phyloP scores from a whole-genome alignment of 495 filamentous ascomycete species.

The Neurospora sp. region DNA sequence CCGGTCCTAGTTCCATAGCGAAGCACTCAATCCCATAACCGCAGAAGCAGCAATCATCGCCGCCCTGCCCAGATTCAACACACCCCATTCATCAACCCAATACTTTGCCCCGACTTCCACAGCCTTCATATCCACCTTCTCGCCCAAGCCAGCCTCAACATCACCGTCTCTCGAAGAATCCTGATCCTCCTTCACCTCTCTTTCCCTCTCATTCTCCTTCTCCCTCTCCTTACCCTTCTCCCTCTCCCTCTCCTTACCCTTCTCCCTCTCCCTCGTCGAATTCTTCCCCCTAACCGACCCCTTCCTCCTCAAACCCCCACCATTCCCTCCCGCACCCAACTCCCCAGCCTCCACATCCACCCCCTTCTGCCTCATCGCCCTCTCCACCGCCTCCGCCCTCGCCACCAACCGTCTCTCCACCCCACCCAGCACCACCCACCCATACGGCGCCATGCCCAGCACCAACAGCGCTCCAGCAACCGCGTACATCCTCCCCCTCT shows the following conservation, averaged over 20 bases:
- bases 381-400: constrained; percentile 23
- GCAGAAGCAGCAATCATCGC: constrained; percentile 15
- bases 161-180: not conserved
- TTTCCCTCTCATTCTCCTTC: not conserved
- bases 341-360: not conserved
- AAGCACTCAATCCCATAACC: constrained; percentile 10
- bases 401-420: constrained; percentile 33
- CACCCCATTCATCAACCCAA: constrained; percentile 46
- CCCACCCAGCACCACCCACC: constrained; percentile 29
- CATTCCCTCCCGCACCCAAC: not conserved
- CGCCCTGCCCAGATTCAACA: constrained; percentile 40
- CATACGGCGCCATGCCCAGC: constrained; percentile 39
- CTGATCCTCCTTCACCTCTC: not conserved
- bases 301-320: not conserved
- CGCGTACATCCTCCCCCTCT: constrained; percentile 25
- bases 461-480: constrained; percentile 31
- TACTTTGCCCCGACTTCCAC: constrained; percentile 33
- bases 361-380: constrained; percentile 17
- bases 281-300: not conserved
- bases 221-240: constrained; percentile 2
- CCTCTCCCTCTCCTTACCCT: not conserved
- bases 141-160: constrained; percentile 9
- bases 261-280: too few species aligned
- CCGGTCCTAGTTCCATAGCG: constrained; percentile 1
- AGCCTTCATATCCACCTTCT: constrained; percentile 18